Conservation (phyloP, 2,329 filamentous ascomycete genomes). For the Claviceps maximensis region DNA sequence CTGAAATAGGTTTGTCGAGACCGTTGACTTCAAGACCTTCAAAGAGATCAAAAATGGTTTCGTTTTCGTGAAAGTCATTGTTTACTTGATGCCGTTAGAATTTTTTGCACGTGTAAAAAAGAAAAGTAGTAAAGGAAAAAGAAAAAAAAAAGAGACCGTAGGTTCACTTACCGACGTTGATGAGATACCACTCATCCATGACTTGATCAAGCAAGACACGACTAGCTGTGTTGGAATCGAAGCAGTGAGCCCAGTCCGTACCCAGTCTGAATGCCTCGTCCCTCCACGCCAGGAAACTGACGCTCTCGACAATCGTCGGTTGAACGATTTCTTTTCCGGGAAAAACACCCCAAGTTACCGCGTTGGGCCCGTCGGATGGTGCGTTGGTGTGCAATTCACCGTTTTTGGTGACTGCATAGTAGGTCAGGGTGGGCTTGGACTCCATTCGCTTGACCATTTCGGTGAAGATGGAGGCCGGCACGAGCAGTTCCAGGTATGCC, state of each 20-base stretch:
- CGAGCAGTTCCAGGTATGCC: constrained; percentile 84
- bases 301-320: constrained; percentile 95
- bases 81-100: constrained; percentile 49
- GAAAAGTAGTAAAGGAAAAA: too few species aligned
- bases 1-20: constrained; percentile 32
- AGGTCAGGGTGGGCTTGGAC: constrained; percentile 69
- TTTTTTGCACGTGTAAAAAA: background rate
- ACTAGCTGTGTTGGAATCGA: constrained; percentile 62
- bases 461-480: constrained; percentile 65
- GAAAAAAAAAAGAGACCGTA: background rate
- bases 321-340: constrained; percentile 99
- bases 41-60: constrained; percentile 76
- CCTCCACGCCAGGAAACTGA: constrained; percentile 97
- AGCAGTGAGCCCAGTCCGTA: constrained; percentile 87
- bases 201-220: constrained; percentile 67
- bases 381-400: constrained; percentile 78
- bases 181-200: constrained; percentile 83
- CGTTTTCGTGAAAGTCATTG: constrained; percentile 86
- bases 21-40: constrained; percentile 59
- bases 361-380: constrained; percentile 76
- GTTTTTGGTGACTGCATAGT: constrained; percentile 80
- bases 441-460: constrained; percentile 70
- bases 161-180: constrained; percentile 70
- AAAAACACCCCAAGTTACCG: constrained; percentile 99
- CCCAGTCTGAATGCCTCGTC: constrained; percentile 93